Percentiles rank a stretch among this genome's conserved stretches.
phyloP scores from a whole-genome alignment of 2,329 filamentous ascomycete species.

The Bimuria novae-zelandiae region DNA sequence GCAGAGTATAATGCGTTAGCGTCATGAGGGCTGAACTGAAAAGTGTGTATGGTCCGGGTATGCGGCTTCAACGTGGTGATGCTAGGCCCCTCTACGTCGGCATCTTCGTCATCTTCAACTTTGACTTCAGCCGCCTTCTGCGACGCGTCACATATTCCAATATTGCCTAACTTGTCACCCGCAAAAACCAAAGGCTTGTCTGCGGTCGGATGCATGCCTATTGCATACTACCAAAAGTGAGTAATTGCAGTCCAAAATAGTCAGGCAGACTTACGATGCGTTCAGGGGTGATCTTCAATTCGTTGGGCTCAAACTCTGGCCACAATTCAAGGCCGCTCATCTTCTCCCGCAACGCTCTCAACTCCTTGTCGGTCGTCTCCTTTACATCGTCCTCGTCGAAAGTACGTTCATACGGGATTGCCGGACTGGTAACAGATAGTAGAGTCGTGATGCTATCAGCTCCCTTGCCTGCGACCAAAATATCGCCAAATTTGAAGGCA shows the following conservation, averaged over 20 bases:
- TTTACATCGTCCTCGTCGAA: slow-evolving; percentile 85
- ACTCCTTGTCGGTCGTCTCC: slow-evolving; percentile 74
- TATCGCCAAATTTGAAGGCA: slow-evolving; percentile 73
- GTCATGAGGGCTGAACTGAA: slow-evolving; percentile 76
- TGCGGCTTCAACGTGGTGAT: slow-evolving; percentile 92
- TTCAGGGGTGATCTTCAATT: slow-evolving; percentile 90
- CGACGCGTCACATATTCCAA: slow-evolving; percentile 89
- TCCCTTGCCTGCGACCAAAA: slow-evolving; percentile 78
- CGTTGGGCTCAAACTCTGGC: slow-evolving; percentile 78
- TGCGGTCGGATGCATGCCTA: slow-evolving; percentile 84
- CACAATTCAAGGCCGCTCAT: slow-evolving; percentile 82
- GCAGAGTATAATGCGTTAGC: slow-evolving; percentile 77
- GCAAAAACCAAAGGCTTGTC: slow-evolving; percentile 90
- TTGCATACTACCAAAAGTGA: slow-evolving; percentile 62
- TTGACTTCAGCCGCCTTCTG: slow-evolving; percentile 62
- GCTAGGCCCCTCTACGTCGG: slow-evolving; percentile 69
- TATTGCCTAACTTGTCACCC: slow-evolving; percentile 88
- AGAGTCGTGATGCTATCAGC: slow-evolving; percentile 72
- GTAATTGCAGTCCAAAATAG: slow-evolving; percentile 21
- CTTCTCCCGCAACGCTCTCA: slow-evolving; percentile 73
- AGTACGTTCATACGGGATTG: slow-evolving; percentile 80
- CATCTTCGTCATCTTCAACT: slow-evolving; percentile 66
- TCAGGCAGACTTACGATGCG: slow-evolving; percentile 56
- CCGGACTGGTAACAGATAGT: slow-evolving; percentile 69
- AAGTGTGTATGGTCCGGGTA: slow-evolving; percentile 82